These are phyloP conservation scores for Apiotrichum gracile DNA, from an alignment of 1,284 basidiomycete genomes.

Conservation along the genomic window DNA sequence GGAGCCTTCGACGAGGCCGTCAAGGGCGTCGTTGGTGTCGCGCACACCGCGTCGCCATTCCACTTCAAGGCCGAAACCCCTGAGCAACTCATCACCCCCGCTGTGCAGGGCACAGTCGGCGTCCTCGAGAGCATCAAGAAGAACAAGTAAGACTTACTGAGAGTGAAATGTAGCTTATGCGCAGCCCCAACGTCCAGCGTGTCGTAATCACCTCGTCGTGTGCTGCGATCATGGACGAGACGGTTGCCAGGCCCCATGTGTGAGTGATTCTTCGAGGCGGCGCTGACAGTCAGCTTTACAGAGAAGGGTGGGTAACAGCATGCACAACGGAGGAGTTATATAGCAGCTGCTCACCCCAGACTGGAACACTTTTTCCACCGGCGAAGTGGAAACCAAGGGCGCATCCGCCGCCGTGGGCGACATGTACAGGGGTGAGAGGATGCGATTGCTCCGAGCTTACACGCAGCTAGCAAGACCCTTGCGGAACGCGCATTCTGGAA, in stretches of 20 bases:
- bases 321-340: neutral
- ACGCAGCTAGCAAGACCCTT: constrained; percentile 53
- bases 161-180: neutral
- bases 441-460: neutral
- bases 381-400: constrained; percentile 54
- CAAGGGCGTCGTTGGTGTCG: constrained; percentile 59
- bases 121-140: constrained; percentile 56
- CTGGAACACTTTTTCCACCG: constrained; percentile 60
- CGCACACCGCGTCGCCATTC: constrained; percentile 33
- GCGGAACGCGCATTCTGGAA: constrained; percentile 52
- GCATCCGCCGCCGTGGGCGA: constrained; percentile 46
- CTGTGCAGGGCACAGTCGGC: constrained; percentile 58
- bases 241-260: constrained; percentile 6
- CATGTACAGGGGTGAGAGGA: constrained; percentile 50
- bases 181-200: constrained; percentile 54
- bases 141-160: constrained; percentile 48
- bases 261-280: neutral
- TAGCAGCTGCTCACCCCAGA: constrained; percentile 45
- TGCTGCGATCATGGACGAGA: constrained; percentile 51
- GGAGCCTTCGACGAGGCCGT: constrained; percentile 68
- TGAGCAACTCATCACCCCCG: constrained; percentile 57
- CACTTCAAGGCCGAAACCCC: constrained; percentile 38
- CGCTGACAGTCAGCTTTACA: constrained; percentile 14
- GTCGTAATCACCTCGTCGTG: constrained; percentile 61
- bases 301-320: constrained; percentile 4